Evolutionary conservation across 495 filamentous ascomycete species (phyloP), one percentile per base, ranked within the genome.

Genomic region (Oleoguttula mirabilis): DNA sequence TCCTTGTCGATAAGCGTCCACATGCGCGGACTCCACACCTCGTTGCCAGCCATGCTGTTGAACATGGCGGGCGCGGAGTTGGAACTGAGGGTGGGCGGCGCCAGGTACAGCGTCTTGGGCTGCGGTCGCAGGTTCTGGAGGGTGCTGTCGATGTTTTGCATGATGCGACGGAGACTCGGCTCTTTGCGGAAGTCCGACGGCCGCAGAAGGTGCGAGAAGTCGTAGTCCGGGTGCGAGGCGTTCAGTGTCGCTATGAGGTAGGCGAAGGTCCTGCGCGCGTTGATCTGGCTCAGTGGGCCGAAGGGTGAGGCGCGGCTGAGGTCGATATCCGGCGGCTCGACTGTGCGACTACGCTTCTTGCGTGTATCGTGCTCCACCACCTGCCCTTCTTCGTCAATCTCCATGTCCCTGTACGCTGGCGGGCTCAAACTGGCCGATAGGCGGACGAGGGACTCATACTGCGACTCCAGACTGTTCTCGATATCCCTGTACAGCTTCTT

Each of bases 241-340:
- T 99, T 99, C n/a, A 99, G 70, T 1, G 92, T 95, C 10, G 90
- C 90, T 55, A 96, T 95, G 43, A 96, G 61, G 61, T 96, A 96
- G 30, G 90, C 87, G 62, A 90, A 96, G 0, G 84, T 93, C 35
- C 87, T 78, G 10, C 92, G 83, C 55, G 82, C 86, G 7, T 83
- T 82, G 34, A 81, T 74, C 47, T 95, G 82, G 39, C 80, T 82
- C 36, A 98, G 71, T 24, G 79, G 77, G 12, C 90, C 92, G 55
- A 98, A 98, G 4, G 92, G 85, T 57, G 82, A 88, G 1, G 84
- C 80, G 44, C 85, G 78, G 15, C 76, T 82, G 8, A 93, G 59
- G 59, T 90, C 87, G 45, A 88, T 61, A 8, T 44, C 47, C 10
- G 42, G 42, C 0, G 41, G 1, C n/a, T 65, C 63, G 24, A 39